These are phyloP conservation scores for Iris macrosiphon DNA, from an alignment of 106 monocot species.

Conservation along the genomic window DNA sequence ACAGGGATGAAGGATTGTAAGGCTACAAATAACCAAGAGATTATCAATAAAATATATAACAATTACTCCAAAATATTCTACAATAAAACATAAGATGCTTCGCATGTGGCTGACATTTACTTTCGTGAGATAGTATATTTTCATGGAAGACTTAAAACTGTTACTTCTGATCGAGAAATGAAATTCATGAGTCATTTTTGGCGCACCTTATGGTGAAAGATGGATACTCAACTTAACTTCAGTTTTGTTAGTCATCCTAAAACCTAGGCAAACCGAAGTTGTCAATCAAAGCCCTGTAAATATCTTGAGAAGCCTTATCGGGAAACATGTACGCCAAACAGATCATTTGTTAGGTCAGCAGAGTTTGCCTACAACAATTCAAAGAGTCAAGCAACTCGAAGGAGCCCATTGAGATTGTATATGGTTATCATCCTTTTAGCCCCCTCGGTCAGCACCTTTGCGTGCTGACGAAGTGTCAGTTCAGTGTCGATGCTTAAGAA, in stretches of 20 bases:
- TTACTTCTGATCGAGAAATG: too few species aligned
- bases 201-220: slow-evolving; percentile 2
- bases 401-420: neutral
- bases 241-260: neutral
- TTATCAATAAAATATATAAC: too few species aligned
- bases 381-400: neutral
- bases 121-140: too few species aligned
- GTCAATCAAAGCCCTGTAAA: neutral
- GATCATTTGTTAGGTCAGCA: neutral
- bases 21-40: too few species aligned
- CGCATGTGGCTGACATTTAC: too few species aligned
- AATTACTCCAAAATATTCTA: too few species aligned
- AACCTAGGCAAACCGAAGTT: slow-evolving; percentile 4
- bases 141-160: too few species aligned
- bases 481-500: neutral
- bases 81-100: too few species aligned
- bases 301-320: neutral
- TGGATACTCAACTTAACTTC: neutral
- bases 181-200: slow-evolving; percentile 5
- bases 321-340: neutral
- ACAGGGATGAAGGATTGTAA: too few species aligned
- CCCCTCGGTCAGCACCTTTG: neutral
- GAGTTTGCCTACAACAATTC: slow-evolving; percentile 2
- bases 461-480: neutral
- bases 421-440: neutral